These are phyloP conservation scores for Boletus speciosus DNA, from an alignment of 768 basidiomycete genomes.

Conservation along the genomic window DNA sequence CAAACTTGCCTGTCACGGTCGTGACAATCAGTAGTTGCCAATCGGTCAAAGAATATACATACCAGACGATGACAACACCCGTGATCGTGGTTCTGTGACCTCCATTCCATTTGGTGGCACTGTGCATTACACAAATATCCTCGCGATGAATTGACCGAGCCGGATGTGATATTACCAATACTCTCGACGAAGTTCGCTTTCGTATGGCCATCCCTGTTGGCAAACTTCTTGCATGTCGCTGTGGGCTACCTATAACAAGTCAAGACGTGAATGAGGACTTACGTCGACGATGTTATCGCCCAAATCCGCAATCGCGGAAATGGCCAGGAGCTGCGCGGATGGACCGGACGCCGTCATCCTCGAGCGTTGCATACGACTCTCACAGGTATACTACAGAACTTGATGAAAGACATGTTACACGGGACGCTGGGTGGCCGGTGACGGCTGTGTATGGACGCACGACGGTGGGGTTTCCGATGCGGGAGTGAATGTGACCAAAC, in stretches of 20 bases:
- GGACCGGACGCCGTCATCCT: conserved; percentile 58
- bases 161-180: conserved; percentile 48
- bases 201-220: conserved; percentile 53
- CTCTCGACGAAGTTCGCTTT: conserved; percentile 57
- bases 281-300: conserved; percentile 64
- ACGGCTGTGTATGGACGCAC: conserved; percentile 32
- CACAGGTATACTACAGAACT: conserved; percentile 51
- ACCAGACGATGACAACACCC: conserved; percentile 54
- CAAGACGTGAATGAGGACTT: conserved; percentile 10
- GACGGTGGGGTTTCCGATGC: conserved; percentile 54
- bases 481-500: conserved; percentile 50
- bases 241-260: not conserved
- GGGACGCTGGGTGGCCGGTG: not conserved
- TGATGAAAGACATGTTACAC: not conserved
- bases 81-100: conserved; percentile 66
- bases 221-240: conserved; percentile 60
- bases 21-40: not conserved
- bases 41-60: conserved; percentile 13
- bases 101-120: conserved; percentile 66
- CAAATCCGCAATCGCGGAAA: conserved; percentile 46
- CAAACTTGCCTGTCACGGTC: conserved; percentile 45
- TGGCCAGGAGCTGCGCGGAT: conserved; percentile 58
- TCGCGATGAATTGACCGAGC: conserved; percentile 25
- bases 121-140: conserved; percentile 38
- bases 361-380: conserved; percentile 46